Evolutionary conservation across 164 flowering plant species (phyloP).

Genomic region (grape (Vitis vinifera)): DNA sequence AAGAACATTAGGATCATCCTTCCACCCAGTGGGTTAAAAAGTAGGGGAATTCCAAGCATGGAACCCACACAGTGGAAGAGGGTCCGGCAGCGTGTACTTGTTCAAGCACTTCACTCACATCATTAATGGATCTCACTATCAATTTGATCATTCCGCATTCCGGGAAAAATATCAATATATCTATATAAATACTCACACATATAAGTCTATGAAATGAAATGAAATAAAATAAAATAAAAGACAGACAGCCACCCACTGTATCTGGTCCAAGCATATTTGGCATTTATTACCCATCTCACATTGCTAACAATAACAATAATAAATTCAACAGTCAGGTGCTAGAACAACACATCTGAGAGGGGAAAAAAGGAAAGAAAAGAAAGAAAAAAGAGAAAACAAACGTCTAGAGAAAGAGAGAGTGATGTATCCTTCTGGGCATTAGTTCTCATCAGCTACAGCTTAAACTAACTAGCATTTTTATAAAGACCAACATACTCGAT

Average conservation of each 20-base stretch:
- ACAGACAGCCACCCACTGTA: slow-evolving; percentile 11
- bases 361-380: slow-evolving; percentile 6
- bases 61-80: slow-evolving; percentile 8
- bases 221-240: slow-evolving; percentile 5
- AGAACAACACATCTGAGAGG: slow-evolving; percentile 25
- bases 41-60: neutral
- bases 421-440: slow-evolving; percentile 19
- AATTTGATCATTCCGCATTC: slow-evolving; percentile 13
- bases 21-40: too few species aligned
- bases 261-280: slow-evolving; percentile 34
- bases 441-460: slow-evolving; percentile 23
- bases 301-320: slow-evolving; percentile 36
- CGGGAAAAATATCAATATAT: neutral
- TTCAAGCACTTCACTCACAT: slow-evolving; percentile 31
- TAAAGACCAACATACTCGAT: slow-evolving; percentile 16
- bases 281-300: slow-evolving; percentile 47
- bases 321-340: slow-evolving; percentile 40
- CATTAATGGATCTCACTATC: slow-evolving; percentile 29
- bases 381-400: slow-evolving; percentile 1
- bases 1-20: too few species aligned
- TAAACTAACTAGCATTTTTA: slow-evolving; percentile 32
- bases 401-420: slow-evolving; percentile 6
- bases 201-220: neutral
- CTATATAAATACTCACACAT: too few species aligned
- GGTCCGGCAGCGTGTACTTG: slow-evolving; percentile 37